Evolutionary conservation across 257 asterid genomes (phyloP).

Genomic region (Leptodermis oblonga): DNA sequence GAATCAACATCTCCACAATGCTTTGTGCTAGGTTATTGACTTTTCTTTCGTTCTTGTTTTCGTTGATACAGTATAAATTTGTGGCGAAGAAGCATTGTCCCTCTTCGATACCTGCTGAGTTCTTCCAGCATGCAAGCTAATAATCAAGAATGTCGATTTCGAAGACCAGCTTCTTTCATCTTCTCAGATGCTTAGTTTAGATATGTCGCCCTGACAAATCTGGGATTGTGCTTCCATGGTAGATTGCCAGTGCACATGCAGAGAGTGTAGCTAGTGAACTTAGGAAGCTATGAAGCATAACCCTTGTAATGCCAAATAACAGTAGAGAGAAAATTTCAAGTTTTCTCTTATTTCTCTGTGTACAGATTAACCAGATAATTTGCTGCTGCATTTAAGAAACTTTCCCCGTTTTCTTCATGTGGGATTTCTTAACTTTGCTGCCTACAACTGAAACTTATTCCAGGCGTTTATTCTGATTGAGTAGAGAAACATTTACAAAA

Average conservation of each 20-base stretch:
- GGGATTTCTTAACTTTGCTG: background rate
- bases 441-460: background rate
- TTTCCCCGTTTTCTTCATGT: background rate
- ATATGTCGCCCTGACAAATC: background rate
- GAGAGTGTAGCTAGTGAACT: background rate
- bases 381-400: background rate
- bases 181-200: constrained; percentile 2
- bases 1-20: no score
- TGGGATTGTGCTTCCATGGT: background rate
- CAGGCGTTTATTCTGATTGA: background rate
- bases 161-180: constrained; percentile 2
- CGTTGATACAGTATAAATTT: constrained; percentile 76
- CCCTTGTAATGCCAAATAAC: background rate
- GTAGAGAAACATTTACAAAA: background rate
- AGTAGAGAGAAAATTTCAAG: background rate
- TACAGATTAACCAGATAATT: constrained; percentile 7
- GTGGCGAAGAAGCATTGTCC: constrained; percentile 97
- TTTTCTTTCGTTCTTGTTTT: background rate
- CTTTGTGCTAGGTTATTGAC: no score
- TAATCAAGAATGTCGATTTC: constrained; percentile 16
- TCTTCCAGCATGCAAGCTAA: constrained; percentile 53
- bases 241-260: background rate
- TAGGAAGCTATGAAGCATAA: background rate
- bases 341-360: background rate
- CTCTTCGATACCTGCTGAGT: constrained; percentile 66